phyloP scores from a whole-genome alignment of 495 filamentous ascomycete genomes.

The Podospora comata region DNA sequence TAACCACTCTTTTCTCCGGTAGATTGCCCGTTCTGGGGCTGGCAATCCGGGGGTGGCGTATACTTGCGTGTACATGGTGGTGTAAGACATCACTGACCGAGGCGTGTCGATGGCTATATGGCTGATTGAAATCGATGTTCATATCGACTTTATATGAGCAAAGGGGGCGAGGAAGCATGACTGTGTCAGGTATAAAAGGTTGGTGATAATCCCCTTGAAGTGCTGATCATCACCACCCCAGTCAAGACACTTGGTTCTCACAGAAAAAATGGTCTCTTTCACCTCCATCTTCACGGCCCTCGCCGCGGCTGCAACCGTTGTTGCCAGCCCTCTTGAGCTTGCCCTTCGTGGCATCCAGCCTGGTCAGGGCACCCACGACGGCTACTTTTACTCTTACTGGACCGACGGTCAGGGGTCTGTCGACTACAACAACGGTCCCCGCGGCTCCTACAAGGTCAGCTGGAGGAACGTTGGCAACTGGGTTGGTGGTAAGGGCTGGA shows the following conservation, averaged over 20 bases:
- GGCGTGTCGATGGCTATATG: background rate
- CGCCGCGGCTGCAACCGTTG: background rate
- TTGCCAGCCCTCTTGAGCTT: slow-evolving; percentile 6
- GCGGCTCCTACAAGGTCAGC: slow-evolving; percentile 49
- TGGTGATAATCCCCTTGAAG: background rate
- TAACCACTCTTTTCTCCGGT: slow-evolving; percentile 6
- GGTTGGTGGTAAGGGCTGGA: slow-evolving; percentile 60
- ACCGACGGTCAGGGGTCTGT: slow-evolving; percentile 51
- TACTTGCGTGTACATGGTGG: slow-evolving; percentile 3
- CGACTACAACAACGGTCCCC: slow-evolving; percentile 51
- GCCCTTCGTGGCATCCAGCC: slow-evolving; percentile 11
- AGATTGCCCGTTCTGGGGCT: slow-evolving; percentile 3
- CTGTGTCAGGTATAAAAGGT: background rate
- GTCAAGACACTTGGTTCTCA: background rate
- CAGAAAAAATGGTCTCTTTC: slow-evolving; percentile 7
- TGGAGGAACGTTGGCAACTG: slow-evolving; percentile 54
- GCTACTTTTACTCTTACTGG: slow-evolving; percentile 60
- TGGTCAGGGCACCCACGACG: slow-evolving; percentile 51
- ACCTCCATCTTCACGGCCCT: slow-evolving; percentile 8
- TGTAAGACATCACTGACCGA: background rate
- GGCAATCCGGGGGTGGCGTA: background rate
- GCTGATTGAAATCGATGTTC: background rate
- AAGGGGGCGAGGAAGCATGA: background rate
- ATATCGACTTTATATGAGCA: background rate
- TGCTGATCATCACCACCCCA: slow-evolving; percentile 1